Conservation (phyloP, 2,329 filamentous ascomycete species). For the Aspergillus ustus region DNA sequence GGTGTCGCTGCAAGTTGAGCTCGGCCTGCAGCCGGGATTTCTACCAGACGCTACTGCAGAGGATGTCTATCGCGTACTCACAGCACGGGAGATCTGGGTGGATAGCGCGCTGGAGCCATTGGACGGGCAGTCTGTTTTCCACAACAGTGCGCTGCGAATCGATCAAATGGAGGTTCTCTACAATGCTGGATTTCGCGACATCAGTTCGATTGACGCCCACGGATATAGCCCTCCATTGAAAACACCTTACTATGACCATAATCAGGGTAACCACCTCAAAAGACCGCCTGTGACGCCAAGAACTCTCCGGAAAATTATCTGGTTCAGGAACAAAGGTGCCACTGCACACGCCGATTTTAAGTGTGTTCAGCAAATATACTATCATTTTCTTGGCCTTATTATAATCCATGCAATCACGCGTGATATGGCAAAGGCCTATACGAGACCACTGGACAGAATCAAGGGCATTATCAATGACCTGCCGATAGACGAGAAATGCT, state of each 20-base stretch:
- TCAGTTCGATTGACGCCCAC: background rate
- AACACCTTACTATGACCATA: background rate
- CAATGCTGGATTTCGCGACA: background rate
- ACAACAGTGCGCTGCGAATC: background rate
- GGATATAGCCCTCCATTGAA: background rate
- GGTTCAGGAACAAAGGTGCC: too few species aligned
- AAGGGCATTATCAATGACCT: too few species aligned
- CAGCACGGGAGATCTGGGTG: background rate
- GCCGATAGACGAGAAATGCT: too few species aligned
- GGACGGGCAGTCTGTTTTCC: background rate
- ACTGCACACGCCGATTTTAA: too few species aligned
- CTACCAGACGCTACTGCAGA: background rate
- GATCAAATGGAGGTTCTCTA: background rate
- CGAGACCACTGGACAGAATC: too few species aligned
- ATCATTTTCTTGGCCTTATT: too few species aligned
- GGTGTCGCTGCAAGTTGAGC: background rate
- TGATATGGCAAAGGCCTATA: too few species aligned
- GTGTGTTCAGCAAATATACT: too few species aligned
- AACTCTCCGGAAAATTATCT: too few species aligned
- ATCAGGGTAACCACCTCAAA: too few species aligned
- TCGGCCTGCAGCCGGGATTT: background rate
- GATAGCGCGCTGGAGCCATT: background rate
- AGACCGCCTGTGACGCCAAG: too few species aligned
- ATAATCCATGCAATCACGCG: too few species aligned
- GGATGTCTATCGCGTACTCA: background rate